phyloP scores from a whole-genome alignment of 257 asterid species.

The Fraxinus excelsior region DNA sequence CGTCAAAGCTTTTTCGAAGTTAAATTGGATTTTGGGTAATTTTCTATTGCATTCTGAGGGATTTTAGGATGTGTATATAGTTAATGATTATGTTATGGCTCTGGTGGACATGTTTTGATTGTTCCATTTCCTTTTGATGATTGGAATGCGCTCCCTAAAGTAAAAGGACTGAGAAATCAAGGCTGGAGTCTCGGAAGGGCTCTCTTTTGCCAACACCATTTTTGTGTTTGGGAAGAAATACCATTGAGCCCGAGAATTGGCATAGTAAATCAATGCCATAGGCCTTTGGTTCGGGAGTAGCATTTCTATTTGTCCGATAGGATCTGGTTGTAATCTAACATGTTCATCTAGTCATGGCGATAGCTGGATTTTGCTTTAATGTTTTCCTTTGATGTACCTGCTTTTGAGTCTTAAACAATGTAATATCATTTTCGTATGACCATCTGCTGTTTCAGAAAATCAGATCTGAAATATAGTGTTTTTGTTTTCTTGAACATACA shows the following conservation, averaged over 20 bases:
- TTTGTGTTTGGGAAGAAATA: constrained; percentile 57
- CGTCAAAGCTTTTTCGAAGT: background rate
- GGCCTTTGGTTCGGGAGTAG: constrained; percentile 88
- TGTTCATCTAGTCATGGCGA: background rate
- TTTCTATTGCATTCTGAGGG: background rate
- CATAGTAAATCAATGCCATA: constrained; percentile 56
- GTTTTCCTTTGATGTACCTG: background rate
- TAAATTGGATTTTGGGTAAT: background rate
- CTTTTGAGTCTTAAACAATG: background rate
- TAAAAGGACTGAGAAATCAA: constrained; percentile 45
- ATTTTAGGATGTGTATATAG: background rate
- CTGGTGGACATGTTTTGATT: constrained; percentile 26
- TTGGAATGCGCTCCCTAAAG: constrained; percentile 49
- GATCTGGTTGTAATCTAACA: constrained; percentile 26
- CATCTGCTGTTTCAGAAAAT: background rate
- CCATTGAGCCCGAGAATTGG: constrained; percentile 86
- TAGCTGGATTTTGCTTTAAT: background rate
- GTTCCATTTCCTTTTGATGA: constrained; percentile 30
- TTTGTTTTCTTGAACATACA: background rate
- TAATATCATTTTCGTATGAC: no score
- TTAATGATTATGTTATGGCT: constrained; percentile 3
- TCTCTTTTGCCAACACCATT: constrained; percentile 31
- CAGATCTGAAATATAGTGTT: background rate
- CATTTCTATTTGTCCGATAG: constrained; percentile 42
- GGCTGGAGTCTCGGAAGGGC: constrained; percentile 93